Conservation (phyloP, 768 basidiomycete genomes). For the Podaxis mareebaensis region DNA sequence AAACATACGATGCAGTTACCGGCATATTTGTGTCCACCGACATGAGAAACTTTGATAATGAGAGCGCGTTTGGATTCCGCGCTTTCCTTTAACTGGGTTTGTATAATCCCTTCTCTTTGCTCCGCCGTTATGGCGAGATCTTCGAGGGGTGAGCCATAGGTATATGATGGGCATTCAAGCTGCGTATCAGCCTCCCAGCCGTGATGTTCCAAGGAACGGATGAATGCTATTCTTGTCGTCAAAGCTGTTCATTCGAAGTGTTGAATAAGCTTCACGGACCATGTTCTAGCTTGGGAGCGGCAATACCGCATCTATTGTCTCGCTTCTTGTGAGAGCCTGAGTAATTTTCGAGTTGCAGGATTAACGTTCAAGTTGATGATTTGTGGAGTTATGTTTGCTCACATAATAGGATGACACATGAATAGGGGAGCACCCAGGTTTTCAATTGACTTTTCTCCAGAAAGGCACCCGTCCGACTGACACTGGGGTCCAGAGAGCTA, state of each 20-base stretch:
- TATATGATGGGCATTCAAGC: conserved; percentile 55
- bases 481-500: conserved; percentile 57
- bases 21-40: conserved; percentile 92
- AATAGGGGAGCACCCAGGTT: conserved; percentile 86
- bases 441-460: conserved; percentile 49
- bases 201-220: conserved; percentile 57
- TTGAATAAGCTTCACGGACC: conserved; percentile 39
- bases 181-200: conserved; percentile 80
- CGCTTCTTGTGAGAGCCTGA: conserved; percentile 91
- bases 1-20: conserved; percentile 85
- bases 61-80: conserved; percentile 66
- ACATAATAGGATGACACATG: conserved; percentile 90
- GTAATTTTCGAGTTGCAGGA: conserved; percentile 18
- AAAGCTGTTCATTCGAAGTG: not conserved
- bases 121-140: conserved; percentile 50
- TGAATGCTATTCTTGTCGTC: conserved; percentile 49
- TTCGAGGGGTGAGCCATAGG: conserved; percentile 59
- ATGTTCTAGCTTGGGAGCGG: conserved; percentile 80
- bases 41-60: conserved; percentile 84
- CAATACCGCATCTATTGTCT: conserved; percentile 89
- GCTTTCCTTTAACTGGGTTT: conserved; percentile 52
- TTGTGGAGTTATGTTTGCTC: conserved; percentile 30
- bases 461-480: conserved; percentile 47
- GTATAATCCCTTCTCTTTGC: conserved; percentile 58
- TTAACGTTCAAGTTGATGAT: conserved; percentile 15